A percentile compares a stretch with the other conserved stretches of the same genome.
Evolutionary conservation across 768 basidiomycete genomes (phyloP).

Genomic region (Rhodotorula toruloides): DNA sequence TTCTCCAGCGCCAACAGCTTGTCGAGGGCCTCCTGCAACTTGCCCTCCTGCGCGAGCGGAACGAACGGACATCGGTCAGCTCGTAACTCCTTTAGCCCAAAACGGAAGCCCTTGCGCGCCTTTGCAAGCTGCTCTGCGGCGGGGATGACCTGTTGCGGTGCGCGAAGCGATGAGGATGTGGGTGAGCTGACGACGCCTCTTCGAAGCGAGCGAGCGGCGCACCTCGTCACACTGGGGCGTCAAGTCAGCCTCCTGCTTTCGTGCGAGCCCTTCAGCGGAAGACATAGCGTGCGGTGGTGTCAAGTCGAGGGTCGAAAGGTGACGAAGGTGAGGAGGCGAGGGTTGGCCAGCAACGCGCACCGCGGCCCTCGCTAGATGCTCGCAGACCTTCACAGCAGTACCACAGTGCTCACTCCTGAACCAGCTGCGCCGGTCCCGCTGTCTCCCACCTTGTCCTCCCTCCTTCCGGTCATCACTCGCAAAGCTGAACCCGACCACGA

Average conservation of each 20-base stretch:
- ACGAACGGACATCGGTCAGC: neutral
- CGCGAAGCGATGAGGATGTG: neutral
- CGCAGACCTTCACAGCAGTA: too few relatives aligned
- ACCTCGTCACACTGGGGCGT: conserved; percentile 36
- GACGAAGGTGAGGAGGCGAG: too few relatives aligned
- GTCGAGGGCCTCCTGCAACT: conserved; percentile 79
- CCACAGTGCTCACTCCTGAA: too few relatives aligned
- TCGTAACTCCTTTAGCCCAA: neutral
- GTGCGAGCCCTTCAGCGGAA: neutral
- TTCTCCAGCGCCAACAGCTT: conserved; percentile 85
- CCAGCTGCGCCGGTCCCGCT: too few relatives aligned
- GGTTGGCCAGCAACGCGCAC: too few relatives aligned
- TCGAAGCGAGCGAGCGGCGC: neutral
- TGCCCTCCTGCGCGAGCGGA: conserved; percentile 53
- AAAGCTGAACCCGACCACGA: too few relatives aligned
- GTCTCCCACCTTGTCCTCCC: too few relatives aligned
- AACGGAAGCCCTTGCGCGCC: neutral
- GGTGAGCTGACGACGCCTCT: neutral
- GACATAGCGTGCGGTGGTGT: conserved; percentile 9
- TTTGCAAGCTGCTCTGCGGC: conserved; percentile 28
- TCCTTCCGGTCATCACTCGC: too few relatives aligned
- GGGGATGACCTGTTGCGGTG: conserved; percentile 23
- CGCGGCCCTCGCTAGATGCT: too few relatives aligned
- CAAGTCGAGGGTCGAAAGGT: neutral
- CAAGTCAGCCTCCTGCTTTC: conserved; percentile 34